Base-by-base conservation (phyloP, 73 alveolate species). In the Paramecium bursaria region DNA sequence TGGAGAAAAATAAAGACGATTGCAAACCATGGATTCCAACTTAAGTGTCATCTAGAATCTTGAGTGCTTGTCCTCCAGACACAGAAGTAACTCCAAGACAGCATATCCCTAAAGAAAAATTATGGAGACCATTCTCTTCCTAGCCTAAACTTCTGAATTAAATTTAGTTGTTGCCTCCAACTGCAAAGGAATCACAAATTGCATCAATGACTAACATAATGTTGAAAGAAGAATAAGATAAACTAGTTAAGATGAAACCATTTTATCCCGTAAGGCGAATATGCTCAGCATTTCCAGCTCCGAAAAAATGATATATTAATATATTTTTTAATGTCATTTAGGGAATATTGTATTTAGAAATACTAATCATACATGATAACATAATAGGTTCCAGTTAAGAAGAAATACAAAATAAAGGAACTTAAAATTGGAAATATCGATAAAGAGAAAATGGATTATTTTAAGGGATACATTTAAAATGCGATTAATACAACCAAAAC, bases 11-110 rank as follows among this genome's bases (percentile, higher is more conserved):
- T n/a, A n/a, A n/a, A n/a, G n/a, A n/a, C n/a, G n/a, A n/a, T n/a
- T n/a, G n/a, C n/a, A n/a, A n/a, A n/a, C n/a, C 53, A n/a, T 67
- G 82, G 82, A 7, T 67, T 13, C 82, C 82, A 3, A 67, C 82
- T 5, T 67, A 67, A 10, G 44, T 47, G 33, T 35, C 33, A 14
- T 67, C 82, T 67, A 42, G 82, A 2, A 19, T 42, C 19, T 25
- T 67, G 2, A 67, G 82, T 67, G 60, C 60, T n/a, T 25, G 19
- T 15, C 82, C 82, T 15, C 19, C 27, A 1, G 82, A 67, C 30
- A 31, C 57, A 1, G 82, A 67, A 30, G 60, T 57, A 13, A 15
- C 22, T 19, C 35, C 55, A 14, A 22, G 55, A 1, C 53, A 35
- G 22, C 53, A 42, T 5, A 19, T 35, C 11, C 39, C 14, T 1